Conservation (phyloP, 352 stramenopile species). For the Pythium brassicae region DNA sequence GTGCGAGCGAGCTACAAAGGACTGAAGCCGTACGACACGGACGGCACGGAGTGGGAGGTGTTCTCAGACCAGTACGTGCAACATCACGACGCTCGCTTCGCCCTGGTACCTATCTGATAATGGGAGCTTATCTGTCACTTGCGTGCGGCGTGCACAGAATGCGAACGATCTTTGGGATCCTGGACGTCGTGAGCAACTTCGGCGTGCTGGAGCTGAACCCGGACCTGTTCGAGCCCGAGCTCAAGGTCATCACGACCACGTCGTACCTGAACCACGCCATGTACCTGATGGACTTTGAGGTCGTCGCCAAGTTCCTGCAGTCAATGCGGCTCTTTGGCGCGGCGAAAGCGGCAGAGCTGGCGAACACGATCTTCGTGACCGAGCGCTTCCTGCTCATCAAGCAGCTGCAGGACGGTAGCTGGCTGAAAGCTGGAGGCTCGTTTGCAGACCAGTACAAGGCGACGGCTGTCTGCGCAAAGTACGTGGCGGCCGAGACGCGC, state of each 20-base stretch:
- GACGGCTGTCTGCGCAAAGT: slow-evolving; percentile 80
- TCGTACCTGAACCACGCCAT: slow-evolving; percentile 78
- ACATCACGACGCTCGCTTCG: background rate
- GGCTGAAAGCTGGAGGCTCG: slow-evolving; percentile 53
- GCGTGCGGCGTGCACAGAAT: slow-evolving; percentile 31
- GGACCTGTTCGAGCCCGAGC: slow-evolving; percentile 62
- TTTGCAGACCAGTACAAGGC: slow-evolving; percentile 75
- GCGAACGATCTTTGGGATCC: slow-evolving; percentile 71
- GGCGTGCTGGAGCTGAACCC: slow-evolving; percentile 65
- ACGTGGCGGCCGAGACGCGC: slow-evolving; percentile 12
- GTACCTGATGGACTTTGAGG: slow-evolving; percentile 58
- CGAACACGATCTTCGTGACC: slow-evolving; percentile 44
- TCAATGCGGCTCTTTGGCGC: slow-evolving; percentile 74
- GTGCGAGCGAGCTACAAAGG: slow-evolving; percentile 70
- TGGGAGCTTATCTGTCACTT: background rate
- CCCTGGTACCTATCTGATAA: background rate
- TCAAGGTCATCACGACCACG: slow-evolving; percentile 71
- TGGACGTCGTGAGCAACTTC: slow-evolving; percentile 81
- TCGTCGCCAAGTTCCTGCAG: slow-evolving; percentile 71
- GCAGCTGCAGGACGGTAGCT: slow-evolving; percentile 70
- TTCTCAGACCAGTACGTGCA: slow-evolving; percentile 68
- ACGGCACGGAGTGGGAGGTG: slow-evolving; percentile 55
- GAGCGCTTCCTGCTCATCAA: slow-evolving; percentile 64
- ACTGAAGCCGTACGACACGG: slow-evolving; percentile 52
- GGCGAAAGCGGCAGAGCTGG: slow-evolving; percentile 27